Evolutionary conservation across 495 filamentous ascomycete genomes (phyloP).

Genomic region (Bombardia bombarda): DNA sequence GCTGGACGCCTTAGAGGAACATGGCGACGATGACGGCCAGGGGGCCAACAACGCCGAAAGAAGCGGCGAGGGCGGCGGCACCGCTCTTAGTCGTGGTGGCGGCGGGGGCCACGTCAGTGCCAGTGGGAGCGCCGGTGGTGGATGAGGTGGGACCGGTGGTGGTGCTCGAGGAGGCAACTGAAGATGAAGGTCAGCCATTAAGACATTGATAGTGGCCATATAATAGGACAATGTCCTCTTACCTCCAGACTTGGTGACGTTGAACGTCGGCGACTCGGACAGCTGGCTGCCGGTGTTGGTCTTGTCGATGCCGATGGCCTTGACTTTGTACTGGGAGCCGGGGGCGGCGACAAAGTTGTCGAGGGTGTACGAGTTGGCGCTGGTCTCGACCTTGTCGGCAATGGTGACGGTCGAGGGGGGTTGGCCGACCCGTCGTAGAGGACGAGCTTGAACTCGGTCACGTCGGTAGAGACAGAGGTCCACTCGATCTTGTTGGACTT

Average conservation of each 20-base stretch:
- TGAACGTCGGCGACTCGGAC: conserved; percentile 13
- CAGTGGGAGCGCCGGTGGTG: neutral
- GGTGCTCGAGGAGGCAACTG: conserved; percentile 12
- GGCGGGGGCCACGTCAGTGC: neutral
- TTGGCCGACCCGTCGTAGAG: conserved; percentile 11
- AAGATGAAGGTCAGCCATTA: neutral
- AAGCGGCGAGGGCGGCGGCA: conserved; percentile 5
- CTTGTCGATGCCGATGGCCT: conserved; percentile 8
- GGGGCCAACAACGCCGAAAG: conserved; percentile 12
- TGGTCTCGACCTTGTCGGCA: conserved; percentile 8
- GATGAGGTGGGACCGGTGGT: neutral
- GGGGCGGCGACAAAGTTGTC: conserved; percentile 12
- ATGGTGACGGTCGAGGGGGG: conserved; percentile 2
- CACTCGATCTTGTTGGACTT: conserved; percentile 15
- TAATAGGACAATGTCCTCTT: neutral
- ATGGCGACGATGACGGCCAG: conserved; percentile 10
- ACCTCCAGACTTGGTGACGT: conserved; percentile 18
- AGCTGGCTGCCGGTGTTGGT: conserved; percentile 8
- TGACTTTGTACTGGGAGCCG: conserved; percentile 14
- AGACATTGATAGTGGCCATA: neutral
- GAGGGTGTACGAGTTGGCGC: conserved; percentile 9
- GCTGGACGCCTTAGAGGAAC: conserved; percentile 1
- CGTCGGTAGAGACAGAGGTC: conserved; percentile 6
- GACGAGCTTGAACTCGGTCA: conserved; percentile 11
- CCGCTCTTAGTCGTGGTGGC: neutral